Evolutionary conservation across 345 rosid species (phyloP), one percentile per base, ranked within the genome.

Genomic region (Barbarea vulgaris): DNA sequence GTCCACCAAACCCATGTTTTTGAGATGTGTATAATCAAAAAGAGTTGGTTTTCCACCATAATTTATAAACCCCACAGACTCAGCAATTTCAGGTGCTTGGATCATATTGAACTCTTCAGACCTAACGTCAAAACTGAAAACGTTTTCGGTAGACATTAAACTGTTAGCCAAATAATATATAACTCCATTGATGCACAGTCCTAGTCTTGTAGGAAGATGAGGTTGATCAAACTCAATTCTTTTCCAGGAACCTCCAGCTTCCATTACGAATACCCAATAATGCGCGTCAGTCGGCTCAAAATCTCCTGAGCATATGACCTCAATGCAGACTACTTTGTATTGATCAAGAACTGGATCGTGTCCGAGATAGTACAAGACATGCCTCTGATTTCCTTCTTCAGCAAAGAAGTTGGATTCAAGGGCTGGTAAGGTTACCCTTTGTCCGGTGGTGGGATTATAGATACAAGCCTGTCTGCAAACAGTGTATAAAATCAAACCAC

Each of bases 321-420:
- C 15, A 30, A 0, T 60, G 15, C 68, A 71, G 0, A 60, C 37
- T 6, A 48, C 48, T 71, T 71, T 60, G 52, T 68, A 54, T 39
- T 68, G 73, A 39, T 68, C 73, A 68, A 68, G 73, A 25, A 54
- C 62, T n/a, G 37, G 52, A 27, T 68, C 63, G 10, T 67, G 24
- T 34, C 72, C 60, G 9, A 67, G 4, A 15, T 9, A 52, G 60
- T 67, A 52, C 50, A 1, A 0, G 6, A 50, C 33, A 33, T 0
- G 0, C 4, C 33, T 33, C 0, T 0, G 0, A 14, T 63, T n/a
- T n/a, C 2, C 7, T 31, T 22, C 13, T 18, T 47, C 11, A 7
- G 28, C 0, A 36, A 37, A 17, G 39, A 54, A 6, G 18, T 12
- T 36, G 41, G 39, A 54, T 54, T 36, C 10, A 3, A 68, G 19